Conservation (phyloP, 208 protist genomes). For the Trypanosoma avium region DNA sequence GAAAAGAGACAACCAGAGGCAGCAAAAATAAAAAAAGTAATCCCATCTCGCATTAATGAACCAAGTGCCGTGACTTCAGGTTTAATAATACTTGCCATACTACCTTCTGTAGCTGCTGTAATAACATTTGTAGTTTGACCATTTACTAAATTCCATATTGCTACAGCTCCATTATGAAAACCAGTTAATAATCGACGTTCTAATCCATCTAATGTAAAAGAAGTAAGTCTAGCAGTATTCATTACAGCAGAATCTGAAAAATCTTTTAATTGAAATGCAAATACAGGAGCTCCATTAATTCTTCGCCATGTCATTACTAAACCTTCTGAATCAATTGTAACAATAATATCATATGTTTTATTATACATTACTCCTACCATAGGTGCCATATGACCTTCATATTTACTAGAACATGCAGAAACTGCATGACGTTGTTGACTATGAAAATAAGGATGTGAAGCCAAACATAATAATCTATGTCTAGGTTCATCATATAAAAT, state of each 20-base stretch:
- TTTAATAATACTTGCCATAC: conserved; percentile 3
- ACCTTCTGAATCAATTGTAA: conserved; percentile 72
- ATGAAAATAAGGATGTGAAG: conserved; percentile 50
- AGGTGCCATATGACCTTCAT: conserved; percentile 54
- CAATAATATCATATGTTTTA: conserved; percentile 58
- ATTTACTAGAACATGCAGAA: conserved; percentile 48
- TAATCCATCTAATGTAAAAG: conserved; percentile 50
- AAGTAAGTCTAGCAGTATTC: conserved; percentile 47
- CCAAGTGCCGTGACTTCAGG: conserved; percentile 66
- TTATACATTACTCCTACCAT: conserved; percentile 67
- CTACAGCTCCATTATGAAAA: conserved; percentile 71
- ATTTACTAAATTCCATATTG: conserved; percentile 84
- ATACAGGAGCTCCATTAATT: conserved; percentile 49
- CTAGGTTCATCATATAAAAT: conserved; percentile 36
- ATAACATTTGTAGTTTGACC: conserved; percentile 74
- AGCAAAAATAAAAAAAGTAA: conserved; percentile 73
- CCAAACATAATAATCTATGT: conserved; percentile 50
- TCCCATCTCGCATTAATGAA: conserved; percentile 59
- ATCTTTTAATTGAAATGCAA: conserved; percentile 75
- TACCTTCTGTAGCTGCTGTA: conserved; percentile 35
- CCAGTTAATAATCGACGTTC: conserved; percentile 76
- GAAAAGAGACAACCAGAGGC: conserved; percentile 43
- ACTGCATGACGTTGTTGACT: conserved; percentile 57
- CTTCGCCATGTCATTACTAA: conserved; percentile 79
- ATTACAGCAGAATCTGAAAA: conserved; percentile 71